Conservation (phyloP, 23 red algal species). For the Agarophyton chilense region DNA sequence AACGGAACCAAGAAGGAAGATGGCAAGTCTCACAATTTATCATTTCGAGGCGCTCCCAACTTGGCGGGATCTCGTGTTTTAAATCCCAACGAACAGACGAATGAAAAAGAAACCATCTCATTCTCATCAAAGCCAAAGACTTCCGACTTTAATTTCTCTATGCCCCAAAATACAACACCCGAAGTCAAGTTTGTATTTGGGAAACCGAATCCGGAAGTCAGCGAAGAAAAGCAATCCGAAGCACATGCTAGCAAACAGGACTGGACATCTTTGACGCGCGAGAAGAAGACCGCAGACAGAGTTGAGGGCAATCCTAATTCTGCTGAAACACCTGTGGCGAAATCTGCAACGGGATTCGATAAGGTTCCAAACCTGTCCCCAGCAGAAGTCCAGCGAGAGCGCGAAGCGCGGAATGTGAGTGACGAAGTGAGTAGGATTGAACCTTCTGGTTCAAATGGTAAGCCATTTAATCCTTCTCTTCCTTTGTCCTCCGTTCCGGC, state of each 20-base stretch:
- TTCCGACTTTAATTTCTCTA: background rate
- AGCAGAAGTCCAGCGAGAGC: background rate
- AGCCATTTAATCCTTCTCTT: background rate
- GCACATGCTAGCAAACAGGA: background rate
- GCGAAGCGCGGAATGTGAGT: background rate
- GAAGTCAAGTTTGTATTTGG: background rate
- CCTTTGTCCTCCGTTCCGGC: constrained; percentile 7
- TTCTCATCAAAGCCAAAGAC: background rate
- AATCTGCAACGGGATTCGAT: background rate
- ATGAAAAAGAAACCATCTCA: background rate
- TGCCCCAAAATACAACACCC: background rate
- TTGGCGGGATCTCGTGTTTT: background rate
- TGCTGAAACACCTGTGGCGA: background rate
- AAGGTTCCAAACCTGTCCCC: background rate
- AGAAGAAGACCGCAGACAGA: background rate
- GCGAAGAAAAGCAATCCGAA: background rate
- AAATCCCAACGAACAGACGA: too few relatives aligned
- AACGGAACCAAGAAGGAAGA: background rate
- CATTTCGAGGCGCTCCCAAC: background rate
- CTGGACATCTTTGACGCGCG: background rate
- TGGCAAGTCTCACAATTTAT: background rate
- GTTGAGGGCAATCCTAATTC: background rate
- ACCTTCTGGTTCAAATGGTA: background rate
- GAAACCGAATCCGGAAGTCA: background rate
- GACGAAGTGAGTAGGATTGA: background rate